Conservation (phyloP, 106 monocot species). For the Dendrobium officinale region DNA sequence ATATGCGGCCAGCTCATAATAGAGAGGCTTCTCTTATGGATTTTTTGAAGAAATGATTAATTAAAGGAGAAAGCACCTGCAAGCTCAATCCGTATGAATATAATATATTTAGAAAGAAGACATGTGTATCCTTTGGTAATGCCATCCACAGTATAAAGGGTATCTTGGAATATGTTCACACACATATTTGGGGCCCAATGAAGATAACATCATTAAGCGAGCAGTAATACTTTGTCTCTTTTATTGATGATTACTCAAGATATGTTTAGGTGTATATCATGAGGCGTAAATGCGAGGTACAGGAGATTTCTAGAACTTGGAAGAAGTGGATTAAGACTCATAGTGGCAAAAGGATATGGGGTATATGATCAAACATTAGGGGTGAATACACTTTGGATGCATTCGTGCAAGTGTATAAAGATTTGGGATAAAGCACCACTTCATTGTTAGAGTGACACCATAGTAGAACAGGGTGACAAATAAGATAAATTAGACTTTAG, state of each 20-base stretch:
- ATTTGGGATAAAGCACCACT: not conserved
- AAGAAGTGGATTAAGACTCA: not conserved
- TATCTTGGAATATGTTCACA: not conserved
- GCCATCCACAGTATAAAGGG: too few relatives aligned
- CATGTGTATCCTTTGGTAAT: not conserved
- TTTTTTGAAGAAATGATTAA: not conserved
- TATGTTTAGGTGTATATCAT: too few relatives aligned
- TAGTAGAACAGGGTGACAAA: not conserved
- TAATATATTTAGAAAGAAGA: not conserved
- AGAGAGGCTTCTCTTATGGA: not conserved
- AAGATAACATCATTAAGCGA: not conserved
- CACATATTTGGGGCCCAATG: not conserved
- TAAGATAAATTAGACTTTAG: not conserved
- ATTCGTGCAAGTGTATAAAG: not conserved
- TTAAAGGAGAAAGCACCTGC: not conserved
- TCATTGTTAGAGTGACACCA: not conserved
- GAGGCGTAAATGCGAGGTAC: not conserved
- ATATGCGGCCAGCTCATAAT: not conserved
- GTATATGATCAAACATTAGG: not conserved
- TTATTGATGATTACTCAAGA: too few relatives aligned
- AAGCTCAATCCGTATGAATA: not conserved
- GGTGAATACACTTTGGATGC: not conserved
- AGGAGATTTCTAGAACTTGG: not conserved
- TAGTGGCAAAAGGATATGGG: not conserved
- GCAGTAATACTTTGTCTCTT: not conserved